These are phyloP conservation scores for Candida suzukii DNA, from an alignment of 805 yeast genomes.

Conservation along the genomic window DNA sequence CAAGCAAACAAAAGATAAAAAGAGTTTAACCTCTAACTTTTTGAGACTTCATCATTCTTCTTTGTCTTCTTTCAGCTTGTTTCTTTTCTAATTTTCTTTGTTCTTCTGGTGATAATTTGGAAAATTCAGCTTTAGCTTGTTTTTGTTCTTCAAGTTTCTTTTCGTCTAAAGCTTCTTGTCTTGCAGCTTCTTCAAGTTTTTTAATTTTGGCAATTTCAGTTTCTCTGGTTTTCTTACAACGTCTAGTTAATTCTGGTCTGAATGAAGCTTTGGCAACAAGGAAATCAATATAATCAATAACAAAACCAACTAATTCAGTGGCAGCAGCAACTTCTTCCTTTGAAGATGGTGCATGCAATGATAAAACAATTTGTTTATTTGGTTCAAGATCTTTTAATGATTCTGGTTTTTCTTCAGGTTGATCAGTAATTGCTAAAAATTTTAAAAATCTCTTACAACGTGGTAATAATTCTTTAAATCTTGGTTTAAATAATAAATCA, in stretches of 20 bases:
- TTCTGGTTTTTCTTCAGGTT: constrained; percentile 66
- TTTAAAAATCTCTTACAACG: constrained; percentile 40
- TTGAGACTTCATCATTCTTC: constrained; percentile 63
- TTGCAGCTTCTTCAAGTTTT: constrained; percentile 57
- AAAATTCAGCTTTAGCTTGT: constrained; percentile 51
- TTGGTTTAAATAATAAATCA: constrained; percentile 49
- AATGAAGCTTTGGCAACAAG: constrained; percentile 38
- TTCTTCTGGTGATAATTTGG: constrained; percentile 63
- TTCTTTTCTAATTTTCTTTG: constrained; percentile 74
- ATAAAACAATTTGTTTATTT: constrained; percentile 46
- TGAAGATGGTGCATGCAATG: constrained; percentile 44
- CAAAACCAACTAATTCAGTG: constrained; percentile 53
- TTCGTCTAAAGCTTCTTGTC: constrained; percentile 61
- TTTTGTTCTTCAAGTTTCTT: constrained; percentile 66
- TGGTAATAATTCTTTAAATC: constrained; percentile 38
- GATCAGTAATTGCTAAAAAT: constrained; percentile 77
- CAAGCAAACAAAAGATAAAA: too few species aligned
- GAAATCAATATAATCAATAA: constrained; percentile 31
- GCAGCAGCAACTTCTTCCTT: constrained; percentile 44
- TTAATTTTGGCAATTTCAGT: constrained; percentile 62
- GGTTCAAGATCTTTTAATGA: constrained; percentile 49
- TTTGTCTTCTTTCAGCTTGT: constrained; percentile 74
- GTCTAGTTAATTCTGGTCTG: constrained; percentile 70
- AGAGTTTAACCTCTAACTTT: constrained; percentile 26
- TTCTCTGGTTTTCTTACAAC: constrained; percentile 72